A percentile compares a stretch with the other conserved stretches of the same genome.
phyloP scores from a whole-genome alignment of 2,329 filamentous ascomycete species.

The Pseudopyrenochaeta lycopersici region DNA sequence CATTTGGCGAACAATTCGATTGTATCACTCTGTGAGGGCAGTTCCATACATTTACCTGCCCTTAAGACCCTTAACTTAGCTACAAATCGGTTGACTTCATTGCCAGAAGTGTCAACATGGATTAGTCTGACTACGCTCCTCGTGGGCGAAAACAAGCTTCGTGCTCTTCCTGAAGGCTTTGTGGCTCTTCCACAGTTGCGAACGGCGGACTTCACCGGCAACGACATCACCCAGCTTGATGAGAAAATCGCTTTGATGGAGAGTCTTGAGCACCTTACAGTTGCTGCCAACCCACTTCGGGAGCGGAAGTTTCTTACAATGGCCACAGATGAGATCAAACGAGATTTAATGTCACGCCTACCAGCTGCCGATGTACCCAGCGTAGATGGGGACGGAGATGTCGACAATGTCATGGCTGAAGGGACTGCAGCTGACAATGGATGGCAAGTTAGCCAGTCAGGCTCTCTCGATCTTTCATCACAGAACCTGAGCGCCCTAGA shows the following conservation, averaged over 20 bases:
- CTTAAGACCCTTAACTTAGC: conserved; percentile 80
- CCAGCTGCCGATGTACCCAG: conserved; percentile 56
- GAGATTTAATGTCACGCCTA: conserved; percentile 72
- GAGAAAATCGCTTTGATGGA: conserved; percentile 83
- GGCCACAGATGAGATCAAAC: conserved; percentile 82
- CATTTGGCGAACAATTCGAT: conserved; percentile 83
- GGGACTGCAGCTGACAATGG: conserved; percentile 12
- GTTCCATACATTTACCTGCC: conserved; percentile 70
- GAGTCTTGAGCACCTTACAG: conserved; percentile 74
- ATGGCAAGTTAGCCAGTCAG: conserved; percentile 47
- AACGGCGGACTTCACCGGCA: conserved; percentile 84
- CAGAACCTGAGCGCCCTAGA: conserved; percentile 52
- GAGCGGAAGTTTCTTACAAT: conserved; percentile 88
- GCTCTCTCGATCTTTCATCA: conserved; percentile 54
- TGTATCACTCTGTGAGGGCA: conserved; percentile 58
- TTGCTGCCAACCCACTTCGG: conserved; percentile 88
- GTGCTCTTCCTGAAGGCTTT: conserved; percentile 79
- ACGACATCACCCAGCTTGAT: conserved; percentile 80
- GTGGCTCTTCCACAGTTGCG: conserved; percentile 70
- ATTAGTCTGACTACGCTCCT: conserved; percentile 74
- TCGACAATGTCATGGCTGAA: conserved; percentile 7
- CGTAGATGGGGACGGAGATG: conserved; percentile 7
- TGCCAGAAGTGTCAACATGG: conserved; percentile 82
- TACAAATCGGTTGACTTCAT: conserved; percentile 76
- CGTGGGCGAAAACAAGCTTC: conserved; percentile 83